These are phyloP conservation scores for Pyrus hybrid DNA, from an alignment of 331 rosid genomes.

Conservation along the genomic window DNA sequence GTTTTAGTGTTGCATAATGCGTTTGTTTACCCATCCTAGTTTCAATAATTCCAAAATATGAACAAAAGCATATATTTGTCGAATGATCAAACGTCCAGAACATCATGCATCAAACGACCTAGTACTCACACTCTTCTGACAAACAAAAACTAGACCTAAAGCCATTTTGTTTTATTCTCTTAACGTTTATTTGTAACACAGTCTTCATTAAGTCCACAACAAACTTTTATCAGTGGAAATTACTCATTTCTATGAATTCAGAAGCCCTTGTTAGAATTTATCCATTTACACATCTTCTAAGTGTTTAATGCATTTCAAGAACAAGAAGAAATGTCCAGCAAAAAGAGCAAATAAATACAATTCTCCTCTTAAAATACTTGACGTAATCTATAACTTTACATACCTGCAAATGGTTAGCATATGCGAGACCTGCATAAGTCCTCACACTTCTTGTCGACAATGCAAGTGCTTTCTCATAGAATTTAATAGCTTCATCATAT, in stretches of 20 bases:
- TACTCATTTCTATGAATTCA: no score
- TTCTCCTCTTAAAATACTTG: neutral
- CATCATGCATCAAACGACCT: neutral
- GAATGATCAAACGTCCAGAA: neutral
- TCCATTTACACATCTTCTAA: neutral
- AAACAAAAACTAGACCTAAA: no score
- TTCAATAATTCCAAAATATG: neutral
- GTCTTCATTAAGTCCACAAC: no score
- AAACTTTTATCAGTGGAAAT: no score
- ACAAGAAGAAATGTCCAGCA: neutral
- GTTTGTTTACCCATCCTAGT: neutral
- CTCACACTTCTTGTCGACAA: conserved; percentile 78
- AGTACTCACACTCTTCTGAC: no score
- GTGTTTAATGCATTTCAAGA: neutral
- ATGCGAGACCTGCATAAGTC: conserved; percentile 95
- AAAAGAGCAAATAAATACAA: neutral
- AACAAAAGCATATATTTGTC: neutral
- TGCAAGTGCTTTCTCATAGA: conserved; percentile 86
- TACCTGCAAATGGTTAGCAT: conserved; percentile 91
- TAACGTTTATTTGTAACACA: no score
- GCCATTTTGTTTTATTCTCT: no score
- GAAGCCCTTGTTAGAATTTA: neutral
- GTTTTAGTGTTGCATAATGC: neutral
- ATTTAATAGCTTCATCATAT: conserved; percentile 68
- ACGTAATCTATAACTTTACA: neutral